Conservation (phyloP, 495 filamentous ascomycete genomes). For the Jackrogersella minutella region DNA sequence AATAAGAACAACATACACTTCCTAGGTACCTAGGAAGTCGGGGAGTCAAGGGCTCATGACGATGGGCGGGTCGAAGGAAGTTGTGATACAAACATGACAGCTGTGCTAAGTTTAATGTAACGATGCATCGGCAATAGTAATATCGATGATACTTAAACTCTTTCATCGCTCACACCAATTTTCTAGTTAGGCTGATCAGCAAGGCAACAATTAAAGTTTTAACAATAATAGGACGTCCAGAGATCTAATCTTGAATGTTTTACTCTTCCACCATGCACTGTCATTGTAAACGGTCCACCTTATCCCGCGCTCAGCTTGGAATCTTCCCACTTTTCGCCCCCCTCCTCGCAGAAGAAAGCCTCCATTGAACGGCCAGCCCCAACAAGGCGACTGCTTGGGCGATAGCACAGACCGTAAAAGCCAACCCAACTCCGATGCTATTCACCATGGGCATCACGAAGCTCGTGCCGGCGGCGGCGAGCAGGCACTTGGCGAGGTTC, state of each 20-base stretch:
- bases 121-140: not conserved
- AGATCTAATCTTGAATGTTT: not conserved
- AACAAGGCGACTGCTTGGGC: conserved; percentile 50
- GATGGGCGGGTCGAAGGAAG: not conserved
- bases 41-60: too few relatives aligned
- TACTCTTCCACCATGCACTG: not conserved
- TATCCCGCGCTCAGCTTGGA: conserved; percentile 22
- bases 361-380: conserved; percentile 53
- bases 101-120: not conserved
- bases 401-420: conserved; percentile 52
- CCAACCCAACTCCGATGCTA: conserved; percentile 49
- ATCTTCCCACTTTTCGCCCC: conserved; percentile 34
- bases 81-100: not conserved
- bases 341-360: conserved; percentile 47
- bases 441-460: conserved; percentile 48
- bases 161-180: too few relatives aligned
- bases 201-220: not conserved
- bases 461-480: conserved; percentile 50
- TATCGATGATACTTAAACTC: not conserved
- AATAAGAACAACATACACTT: not conserved
- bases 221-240: not conserved
- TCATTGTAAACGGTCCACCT: conserved; percentile 6
- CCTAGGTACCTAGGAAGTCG: not conserved
- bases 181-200: too few relatives aligned
- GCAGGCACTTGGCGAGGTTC: conserved; percentile 52